These are phyloP conservation scores for Cladosporium sp. DNA, from an alignment of 2,329 filamentous ascomycete genomes.

Conservation along the genomic window DNA sequence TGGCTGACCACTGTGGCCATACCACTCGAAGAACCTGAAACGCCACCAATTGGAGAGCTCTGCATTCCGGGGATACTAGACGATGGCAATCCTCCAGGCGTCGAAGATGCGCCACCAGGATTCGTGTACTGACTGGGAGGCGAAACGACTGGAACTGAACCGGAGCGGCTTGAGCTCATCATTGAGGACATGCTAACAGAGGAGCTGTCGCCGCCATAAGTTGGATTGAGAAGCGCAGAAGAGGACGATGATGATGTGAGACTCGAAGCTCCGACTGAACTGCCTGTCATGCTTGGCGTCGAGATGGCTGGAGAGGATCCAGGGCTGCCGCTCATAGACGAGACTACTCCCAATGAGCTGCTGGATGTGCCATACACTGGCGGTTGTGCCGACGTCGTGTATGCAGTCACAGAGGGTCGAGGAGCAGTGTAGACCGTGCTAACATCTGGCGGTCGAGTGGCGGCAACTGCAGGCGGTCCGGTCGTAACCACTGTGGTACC, in stretches of 20 bases:
- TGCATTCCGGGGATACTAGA: background rate
- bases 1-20: background rate
- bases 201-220: background rate
- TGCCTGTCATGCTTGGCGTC: background rate
- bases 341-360: background rate
- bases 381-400: constrained; percentile 8
- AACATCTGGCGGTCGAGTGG: constrained; percentile 16
- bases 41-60: background rate
- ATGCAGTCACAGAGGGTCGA: constrained; percentile 7
- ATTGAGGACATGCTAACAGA: background rate
- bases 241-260: background rate
- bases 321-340: background rate
- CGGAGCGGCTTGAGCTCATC: background rate
- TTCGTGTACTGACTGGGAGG: background rate
- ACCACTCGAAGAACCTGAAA: background rate
- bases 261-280: background rate
- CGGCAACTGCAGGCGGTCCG: constrained; percentile 15
- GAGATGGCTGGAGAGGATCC: constrained; percentile 2
- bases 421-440: constrained; percentile 16
- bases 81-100: background rate
- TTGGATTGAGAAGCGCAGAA: background rate
- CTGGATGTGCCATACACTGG: constrained; percentile 7
- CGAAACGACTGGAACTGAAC: background rate
- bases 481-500: constrained; percentile 20
- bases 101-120: background rate